These are phyloP conservation scores for Suhomyces kilbournensis DNA, from an alignment of 805 yeast genomes.

Conservation along the genomic window DNA sequence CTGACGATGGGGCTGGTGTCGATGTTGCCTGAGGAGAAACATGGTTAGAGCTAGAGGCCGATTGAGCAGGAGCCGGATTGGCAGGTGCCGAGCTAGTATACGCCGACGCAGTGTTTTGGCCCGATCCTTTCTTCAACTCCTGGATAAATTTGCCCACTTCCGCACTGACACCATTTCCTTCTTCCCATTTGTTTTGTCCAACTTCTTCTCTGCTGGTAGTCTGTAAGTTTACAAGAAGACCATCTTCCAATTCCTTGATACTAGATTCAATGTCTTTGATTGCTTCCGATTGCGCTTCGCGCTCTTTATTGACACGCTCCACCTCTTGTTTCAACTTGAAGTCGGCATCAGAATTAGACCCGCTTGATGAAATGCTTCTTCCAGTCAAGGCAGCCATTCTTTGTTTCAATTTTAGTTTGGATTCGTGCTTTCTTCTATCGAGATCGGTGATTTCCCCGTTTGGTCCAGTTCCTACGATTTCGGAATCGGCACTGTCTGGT, in stretches of 20 bases:
- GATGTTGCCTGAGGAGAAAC: constrained; percentile 4
- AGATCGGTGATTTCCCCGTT: constrained; percentile 82
- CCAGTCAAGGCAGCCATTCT: constrained; percentile 95
- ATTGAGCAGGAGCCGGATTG: not conserved
- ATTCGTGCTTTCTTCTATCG: constrained; percentile 76
- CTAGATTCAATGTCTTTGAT: constrained; percentile 71
- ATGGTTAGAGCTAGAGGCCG: constrained; percentile 6
- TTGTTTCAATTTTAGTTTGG: constrained; percentile 73
- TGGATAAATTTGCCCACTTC: constrained; percentile 61
- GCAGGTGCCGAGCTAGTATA: not conserved
- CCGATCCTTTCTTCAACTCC: constrained; percentile 38
- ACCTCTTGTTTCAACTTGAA: constrained; percentile 50
- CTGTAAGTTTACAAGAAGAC: constrained; percentile 42
- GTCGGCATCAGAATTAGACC: constrained; percentile 54
- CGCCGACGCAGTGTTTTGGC: not conserved
- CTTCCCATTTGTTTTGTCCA: constrained; percentile 73
- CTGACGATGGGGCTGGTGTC: constrained; percentile 8
- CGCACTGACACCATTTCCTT: constrained; percentile 70
- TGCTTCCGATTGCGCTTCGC: constrained; percentile 54
- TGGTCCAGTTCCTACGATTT: constrained; percentile 76
- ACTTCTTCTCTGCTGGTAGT: constrained; percentile 41
- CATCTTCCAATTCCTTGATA: constrained; percentile 59
- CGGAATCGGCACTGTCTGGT: constrained; percentile 32
- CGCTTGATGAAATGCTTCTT: constrained; percentile 43
- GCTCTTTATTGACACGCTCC: constrained; percentile 49